A percentile compares a stretch with the other conserved stretches of the same genome.
phyloP scores from a whole-genome alignment of 495 filamentous ascomycete genomes.

The Darksidea phi region DNA sequence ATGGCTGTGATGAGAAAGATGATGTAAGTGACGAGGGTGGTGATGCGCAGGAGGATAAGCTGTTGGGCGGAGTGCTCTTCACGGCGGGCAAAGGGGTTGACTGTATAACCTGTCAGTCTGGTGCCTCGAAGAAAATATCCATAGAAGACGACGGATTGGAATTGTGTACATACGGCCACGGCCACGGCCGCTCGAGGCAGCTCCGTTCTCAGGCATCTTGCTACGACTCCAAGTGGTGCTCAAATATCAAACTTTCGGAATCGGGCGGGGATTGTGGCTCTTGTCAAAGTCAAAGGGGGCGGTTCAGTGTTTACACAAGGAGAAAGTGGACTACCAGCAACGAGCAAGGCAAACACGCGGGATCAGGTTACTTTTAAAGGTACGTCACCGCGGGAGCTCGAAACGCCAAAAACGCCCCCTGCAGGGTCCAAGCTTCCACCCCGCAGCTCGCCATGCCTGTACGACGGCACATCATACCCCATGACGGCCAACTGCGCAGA shows the following conservation, averaged over 20 bases:
- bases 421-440: constrained; percentile 2
- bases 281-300: too few relatives aligned
- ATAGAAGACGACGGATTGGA: neutral
- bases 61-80: constrained; percentile 24
- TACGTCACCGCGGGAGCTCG: neutral
- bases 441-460: neutral
- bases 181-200: neutral
- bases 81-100: constrained; percentile 40
- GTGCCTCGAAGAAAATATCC: neutral
- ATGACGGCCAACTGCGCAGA: neutral
- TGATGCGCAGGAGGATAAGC: constrained; percentile 60
- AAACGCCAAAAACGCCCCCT: neutral
- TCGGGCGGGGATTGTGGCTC: too few relatives aligned
- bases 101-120: constrained; percentile 21
- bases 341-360: neutral
- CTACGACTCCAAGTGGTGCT: too few relatives aligned
- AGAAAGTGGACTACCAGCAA: too few relatives aligned
- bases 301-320: too few relatives aligned
- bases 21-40: constrained; percentile 70
- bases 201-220: constrained; percentile 24
- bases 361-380: neutral
- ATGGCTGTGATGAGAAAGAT: constrained; percentile 65
- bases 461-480: neutral
- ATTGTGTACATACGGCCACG: constrained; percentile 1
- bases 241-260: too few relatives aligned